Conservation (phyloP, 352 stramenopile species). For the Pythium chondricola region DNA sequence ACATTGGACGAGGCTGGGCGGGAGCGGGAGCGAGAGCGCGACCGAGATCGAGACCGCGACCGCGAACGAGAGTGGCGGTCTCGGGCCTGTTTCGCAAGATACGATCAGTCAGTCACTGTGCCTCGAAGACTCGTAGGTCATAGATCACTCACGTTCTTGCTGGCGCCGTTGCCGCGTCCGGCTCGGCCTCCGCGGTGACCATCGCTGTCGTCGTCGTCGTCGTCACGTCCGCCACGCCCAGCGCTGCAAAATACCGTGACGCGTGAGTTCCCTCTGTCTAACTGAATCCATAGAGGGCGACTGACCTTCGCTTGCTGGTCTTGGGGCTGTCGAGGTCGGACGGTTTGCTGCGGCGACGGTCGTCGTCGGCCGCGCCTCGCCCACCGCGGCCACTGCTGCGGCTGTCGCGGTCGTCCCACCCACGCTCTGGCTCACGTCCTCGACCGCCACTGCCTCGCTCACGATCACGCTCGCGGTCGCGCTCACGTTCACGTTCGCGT, state of each 20-base stretch:
- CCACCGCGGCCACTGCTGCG: conserved; percentile 7
- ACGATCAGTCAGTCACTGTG: too few relatives aligned
- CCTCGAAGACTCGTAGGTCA: too few relatives aligned
- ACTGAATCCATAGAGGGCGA: background rate
- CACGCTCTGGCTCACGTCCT: conserved; percentile 4
- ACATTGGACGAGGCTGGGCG: conserved; percentile 54
- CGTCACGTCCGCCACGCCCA: conserved; percentile 29
- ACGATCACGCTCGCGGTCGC: conserved; percentile 23
- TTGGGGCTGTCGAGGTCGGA: conserved; percentile 29
- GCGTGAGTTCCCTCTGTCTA: background rate
- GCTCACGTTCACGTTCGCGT: conserved; percentile 18
- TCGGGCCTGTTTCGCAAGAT: conserved; percentile 12
- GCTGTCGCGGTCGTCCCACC: conserved; percentile 15
- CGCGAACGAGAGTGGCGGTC: conserved; percentile 38
- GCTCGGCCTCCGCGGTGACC: conserved; percentile 33
- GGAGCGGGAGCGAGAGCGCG: conserved; percentile 35
- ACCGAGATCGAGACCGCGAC: conserved; percentile 44
- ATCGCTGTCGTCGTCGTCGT: conserved; percentile 55
- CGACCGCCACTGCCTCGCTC: conserved; percentile 4
- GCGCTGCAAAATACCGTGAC: background rate
- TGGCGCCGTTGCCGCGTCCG: conserved; percentile 21
- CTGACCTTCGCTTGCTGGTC: conserved; percentile 29
- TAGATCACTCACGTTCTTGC: too few relatives aligned
- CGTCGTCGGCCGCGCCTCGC: conserved; percentile 14
- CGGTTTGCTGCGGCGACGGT: conserved; percentile 20